Evolutionary conservation across 139 green algal species (phyloP).

Genomic region (Chlorella sp.): DNA sequence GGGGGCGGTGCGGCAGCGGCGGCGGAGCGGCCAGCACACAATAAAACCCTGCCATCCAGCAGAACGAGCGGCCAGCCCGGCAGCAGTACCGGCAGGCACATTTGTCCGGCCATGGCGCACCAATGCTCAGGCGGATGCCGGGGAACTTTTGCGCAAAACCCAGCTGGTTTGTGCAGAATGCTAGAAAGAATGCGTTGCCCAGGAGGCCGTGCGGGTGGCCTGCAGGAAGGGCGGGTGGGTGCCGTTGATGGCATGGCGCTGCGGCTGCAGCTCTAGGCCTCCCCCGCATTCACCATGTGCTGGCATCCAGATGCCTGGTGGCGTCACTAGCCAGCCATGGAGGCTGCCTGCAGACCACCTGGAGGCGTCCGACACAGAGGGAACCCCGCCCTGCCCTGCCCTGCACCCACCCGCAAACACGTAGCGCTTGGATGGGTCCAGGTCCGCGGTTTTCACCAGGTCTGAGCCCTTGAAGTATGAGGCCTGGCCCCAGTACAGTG

Average conservation of each 20-base stretch:
- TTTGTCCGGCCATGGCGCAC: no score
- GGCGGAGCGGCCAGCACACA: neutral
- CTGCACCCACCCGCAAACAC: neutral
- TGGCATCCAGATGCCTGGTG: no score
- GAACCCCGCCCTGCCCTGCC: neutral
- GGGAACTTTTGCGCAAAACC: constrained; percentile 21
- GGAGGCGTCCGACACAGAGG: no score
- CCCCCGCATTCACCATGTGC: no score
- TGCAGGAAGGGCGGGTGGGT: neutral
- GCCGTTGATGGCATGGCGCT: no score
- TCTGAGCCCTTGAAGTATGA: constrained; percentile 14
- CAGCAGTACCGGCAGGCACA: neutral
- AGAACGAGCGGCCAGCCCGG: no score
- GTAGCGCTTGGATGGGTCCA: constrained; percentile 17
- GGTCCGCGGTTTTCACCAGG: constrained; percentile 11
- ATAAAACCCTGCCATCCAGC: neutral
- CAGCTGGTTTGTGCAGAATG: constrained; percentile 24
- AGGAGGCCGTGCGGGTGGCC: constrained; percentile 30
- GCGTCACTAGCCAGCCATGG: no score
- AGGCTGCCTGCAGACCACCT: no score
- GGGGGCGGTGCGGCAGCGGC: neutral
- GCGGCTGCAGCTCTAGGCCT: no score
- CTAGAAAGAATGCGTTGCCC: constrained; percentile 17
- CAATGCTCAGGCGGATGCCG: constrained; percentile 23
- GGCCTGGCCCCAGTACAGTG: constrained; percentile 9